Evolutionary conservation across 306 rosid species (phyloP).

Genomic region (Rosa persica): DNA sequence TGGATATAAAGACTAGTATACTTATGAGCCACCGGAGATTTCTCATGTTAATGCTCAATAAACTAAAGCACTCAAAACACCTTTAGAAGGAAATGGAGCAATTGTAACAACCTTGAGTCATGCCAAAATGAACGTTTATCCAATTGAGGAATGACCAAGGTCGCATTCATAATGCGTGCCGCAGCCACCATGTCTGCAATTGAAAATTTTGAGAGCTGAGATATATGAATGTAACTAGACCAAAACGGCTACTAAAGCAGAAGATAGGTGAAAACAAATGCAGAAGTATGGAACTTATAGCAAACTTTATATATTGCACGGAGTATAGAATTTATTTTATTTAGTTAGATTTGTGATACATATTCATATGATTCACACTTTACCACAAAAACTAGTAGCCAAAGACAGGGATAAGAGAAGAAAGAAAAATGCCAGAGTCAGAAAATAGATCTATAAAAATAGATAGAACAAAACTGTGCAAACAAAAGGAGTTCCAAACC

Average conservation of each 20-base stretch:
- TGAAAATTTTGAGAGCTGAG: not conserved
- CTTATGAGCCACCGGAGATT: no score
- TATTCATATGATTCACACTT: not conserved
- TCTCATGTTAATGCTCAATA: no score
- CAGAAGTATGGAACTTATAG: constrained; percentile 50
- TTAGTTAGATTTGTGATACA: not conserved
- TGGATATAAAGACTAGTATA: no score
- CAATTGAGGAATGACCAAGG: no score
- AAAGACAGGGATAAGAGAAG: not conserved
- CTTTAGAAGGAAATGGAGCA: no score
- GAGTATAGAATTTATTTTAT: not conserved
- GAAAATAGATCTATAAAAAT: not conserved
- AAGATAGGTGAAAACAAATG: constrained; percentile 3
- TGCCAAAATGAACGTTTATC: no score
- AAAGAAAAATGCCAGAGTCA: not conserved
- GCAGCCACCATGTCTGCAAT: no score
- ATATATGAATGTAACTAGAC: not conserved
- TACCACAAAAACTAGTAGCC: not conserved
- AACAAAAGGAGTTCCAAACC: not conserved
- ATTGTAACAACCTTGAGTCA: no score
- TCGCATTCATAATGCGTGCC: no score
- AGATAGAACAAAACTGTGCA: not conserved
- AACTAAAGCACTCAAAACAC: no score
- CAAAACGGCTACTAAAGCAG: not conserved
- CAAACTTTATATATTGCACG: constrained; percentile 2